phyloP scores from a whole-genome alignment of 768 basidiomycete genomes.

The Amanita rubescens region DNA sequence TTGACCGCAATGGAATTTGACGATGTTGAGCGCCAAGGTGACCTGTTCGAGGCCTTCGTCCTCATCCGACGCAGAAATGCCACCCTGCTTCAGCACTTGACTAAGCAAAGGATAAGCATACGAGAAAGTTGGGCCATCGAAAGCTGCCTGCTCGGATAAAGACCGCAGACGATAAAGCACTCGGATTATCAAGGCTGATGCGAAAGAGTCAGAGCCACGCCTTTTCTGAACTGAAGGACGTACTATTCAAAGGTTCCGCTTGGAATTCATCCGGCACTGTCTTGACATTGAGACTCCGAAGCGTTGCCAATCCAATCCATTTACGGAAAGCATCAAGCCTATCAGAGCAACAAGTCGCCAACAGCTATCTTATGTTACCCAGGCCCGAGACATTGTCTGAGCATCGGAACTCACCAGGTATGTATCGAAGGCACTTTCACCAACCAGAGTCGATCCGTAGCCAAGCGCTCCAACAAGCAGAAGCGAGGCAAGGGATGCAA shows the following conservation, averaged over 20 bases:
- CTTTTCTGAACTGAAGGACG: slow-evolving; percentile 14
- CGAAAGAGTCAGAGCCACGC: slow-evolving; percentile 2
- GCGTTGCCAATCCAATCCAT: slow-evolving; percentile 79
- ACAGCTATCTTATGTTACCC: slow-evolving; percentile 34
- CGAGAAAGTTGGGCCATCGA: slow-evolving; percentile 82
- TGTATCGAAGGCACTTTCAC: slow-evolving; percentile 56
- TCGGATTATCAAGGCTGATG: slow-evolving; percentile 67
- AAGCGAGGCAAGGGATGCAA: slow-evolving; percentile 50
- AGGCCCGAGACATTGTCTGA: background rate
- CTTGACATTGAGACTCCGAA: slow-evolving; percentile 61
- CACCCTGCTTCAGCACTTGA: slow-evolving; percentile 62
- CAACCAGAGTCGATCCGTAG: slow-evolving; percentile 55
- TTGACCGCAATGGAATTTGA: slow-evolving; percentile 66
- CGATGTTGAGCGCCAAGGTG: slow-evolving; percentile 60
- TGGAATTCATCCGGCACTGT: slow-evolving; percentile 66
- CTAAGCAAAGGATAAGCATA: slow-evolving; percentile 72
- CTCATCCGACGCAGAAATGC: slow-evolving; percentile 54
- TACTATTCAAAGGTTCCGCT: slow-evolving; percentile 63
- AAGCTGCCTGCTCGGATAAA: slow-evolving; percentile 72
- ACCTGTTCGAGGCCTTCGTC: slow-evolving; percentile 78
- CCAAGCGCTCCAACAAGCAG: slow-evolving; percentile 62
- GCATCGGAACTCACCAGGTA: slow-evolving; percentile 54
- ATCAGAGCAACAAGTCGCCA: slow-evolving; percentile 68
- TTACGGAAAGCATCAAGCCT: slow-evolving; percentile 59
- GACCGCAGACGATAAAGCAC: slow-evolving; percentile 80